Evolutionary conservation across 2,329 filamentous ascomycete species (phyloP).

Genomic region (Pseudogymnoascus sp.): DNA sequence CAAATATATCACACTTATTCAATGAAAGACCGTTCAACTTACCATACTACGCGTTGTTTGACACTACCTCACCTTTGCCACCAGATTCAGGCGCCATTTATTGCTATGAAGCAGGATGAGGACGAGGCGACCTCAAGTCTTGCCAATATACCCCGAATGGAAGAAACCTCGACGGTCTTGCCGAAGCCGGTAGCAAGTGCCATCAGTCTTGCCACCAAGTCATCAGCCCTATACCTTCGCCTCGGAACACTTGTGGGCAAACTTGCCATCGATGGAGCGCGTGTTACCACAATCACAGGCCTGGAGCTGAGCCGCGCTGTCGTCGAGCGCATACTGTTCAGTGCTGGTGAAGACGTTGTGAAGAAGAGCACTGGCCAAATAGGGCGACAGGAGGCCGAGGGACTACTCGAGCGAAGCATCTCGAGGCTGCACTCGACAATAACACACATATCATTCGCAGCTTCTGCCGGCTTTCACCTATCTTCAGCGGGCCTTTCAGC

Average conservation of each 20-base stretch:
- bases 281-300: slow-evolving; percentile 34
- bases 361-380: slow-evolving; percentile 34
- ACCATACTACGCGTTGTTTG: background rate
- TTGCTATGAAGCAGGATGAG: slow-evolving; percentile 26
- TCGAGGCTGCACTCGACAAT: slow-evolving; percentile 52
- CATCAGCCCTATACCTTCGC: slow-evolving; percentile 46
- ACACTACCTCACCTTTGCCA: background rate
- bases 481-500: slow-evolving; percentile 50
- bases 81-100: background rate
- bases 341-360: slow-evolving; percentile 33
- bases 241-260: slow-evolving; percentile 34
- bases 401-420: slow-evolving; percentile 50
- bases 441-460: slow-evolving; percentile 54
- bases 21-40: background rate
- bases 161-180: slow-evolving; percentile 44
- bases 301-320: slow-evolving; percentile 34
- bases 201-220: slow-evolving; percentile 55
- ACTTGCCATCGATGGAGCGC: slow-evolving; percentile 33
- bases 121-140: slow-evolving; percentile 17
- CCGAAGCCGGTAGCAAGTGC: slow-evolving; percentile 51
- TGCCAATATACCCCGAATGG: background rate
- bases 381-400: slow-evolving; percentile 48
- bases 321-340: slow-evolving; percentile 33
- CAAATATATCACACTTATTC: background rate
- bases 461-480: slow-evolving; percentile 53